Percentiles rank a stretch among this genome's conserved stretches.
Evolutionary conservation across 495 filamentous ascomycete species (phyloP).

Genomic region (Aspergillus ellipticus): DNA sequence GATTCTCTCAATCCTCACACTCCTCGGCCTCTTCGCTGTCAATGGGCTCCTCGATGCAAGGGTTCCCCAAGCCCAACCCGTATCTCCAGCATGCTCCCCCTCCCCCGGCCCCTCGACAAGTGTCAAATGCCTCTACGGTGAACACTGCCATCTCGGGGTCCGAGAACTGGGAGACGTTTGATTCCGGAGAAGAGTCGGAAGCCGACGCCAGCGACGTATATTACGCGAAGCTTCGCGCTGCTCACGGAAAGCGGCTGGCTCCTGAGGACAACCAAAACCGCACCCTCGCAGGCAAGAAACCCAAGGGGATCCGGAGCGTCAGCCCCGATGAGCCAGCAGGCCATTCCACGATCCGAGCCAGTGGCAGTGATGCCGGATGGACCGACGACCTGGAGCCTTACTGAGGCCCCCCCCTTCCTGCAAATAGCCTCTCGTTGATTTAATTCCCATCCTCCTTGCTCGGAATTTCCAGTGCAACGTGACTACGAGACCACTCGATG

Average conservation of each 20-base stretch:
- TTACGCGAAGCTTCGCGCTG: conserved; percentile 69
- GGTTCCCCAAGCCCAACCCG: conserved; percentile 37
- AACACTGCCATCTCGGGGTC: conserved; percentile 69
- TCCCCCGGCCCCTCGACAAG: conserved; percentile 57
- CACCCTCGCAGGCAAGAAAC: conserved; percentile 49
- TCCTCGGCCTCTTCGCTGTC: conserved; percentile 38
- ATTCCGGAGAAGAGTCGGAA: conserved; percentile 72
- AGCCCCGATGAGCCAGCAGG: conserved; percentile 37
- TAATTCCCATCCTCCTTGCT: conserved; percentile 10
- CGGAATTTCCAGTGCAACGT: conserved; percentile 9
- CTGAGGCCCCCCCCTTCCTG: conserved; percentile 23
- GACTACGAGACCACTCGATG: conserved; percentile 20
- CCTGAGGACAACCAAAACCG: conserved; percentile 52
- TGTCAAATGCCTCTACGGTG: conserved; percentile 63
- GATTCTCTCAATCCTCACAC: conserved; percentile 39
- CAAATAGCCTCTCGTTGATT: conserved; percentile 6
- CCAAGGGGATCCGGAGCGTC: conserved; percentile 50
- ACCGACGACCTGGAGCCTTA: conserved; percentile 48
- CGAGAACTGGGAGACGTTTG: conserved; percentile 95
- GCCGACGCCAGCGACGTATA: conserved; percentile 69
- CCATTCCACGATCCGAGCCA: conserved; percentile 34
- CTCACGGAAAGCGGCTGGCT: conserved; percentile 59
- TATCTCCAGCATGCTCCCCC: conserved; percentile 45
- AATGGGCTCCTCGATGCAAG: conserved; percentile 34
- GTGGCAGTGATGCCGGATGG: conserved; percentile 49